These are phyloP conservation scores for Ogataea sp. DNA, from an alignment of 805 yeast genomes.

Conservation along the genomic window DNA sequence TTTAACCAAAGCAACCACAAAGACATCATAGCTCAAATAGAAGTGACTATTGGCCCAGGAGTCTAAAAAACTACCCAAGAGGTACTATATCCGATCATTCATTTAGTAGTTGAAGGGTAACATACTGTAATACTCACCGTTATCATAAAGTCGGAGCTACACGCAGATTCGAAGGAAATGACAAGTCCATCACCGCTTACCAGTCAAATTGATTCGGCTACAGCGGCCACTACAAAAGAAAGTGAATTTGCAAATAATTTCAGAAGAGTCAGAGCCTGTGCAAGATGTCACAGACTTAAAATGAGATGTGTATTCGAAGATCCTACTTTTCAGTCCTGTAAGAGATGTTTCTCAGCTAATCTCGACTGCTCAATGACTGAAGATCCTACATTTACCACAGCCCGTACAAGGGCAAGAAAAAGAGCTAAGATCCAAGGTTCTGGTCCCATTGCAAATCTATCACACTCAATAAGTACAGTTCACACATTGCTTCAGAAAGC, in stretches of 20 bases:
- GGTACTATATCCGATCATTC: too few relatives aligned
- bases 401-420: constrained; percentile 28
- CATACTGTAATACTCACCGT: too few relatives aligned
- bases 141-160: too few relatives aligned
- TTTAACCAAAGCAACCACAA: too few relatives aligned
- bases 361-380: constrained; percentile 40
- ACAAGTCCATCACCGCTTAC: too few relatives aligned
- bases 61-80: too few relatives aligned
- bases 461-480: constrained; percentile 18
- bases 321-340: constrained; percentile 35
- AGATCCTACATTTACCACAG: constrained; percentile 40
- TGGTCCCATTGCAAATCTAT: constrained; percentile 20
- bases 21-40: too few relatives aligned
- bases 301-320: constrained; percentile 45
- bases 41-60: too few relatives aligned
- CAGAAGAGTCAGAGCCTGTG: constrained; percentile 44
- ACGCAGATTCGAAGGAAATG: too few relatives aligned
- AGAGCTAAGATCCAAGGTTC: constrained; percentile 17
- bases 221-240: background rate
- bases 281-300: constrained; percentile 45
- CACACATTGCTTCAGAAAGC: constrained; percentile 14
- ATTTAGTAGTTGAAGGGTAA: too few relatives aligned
- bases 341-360: constrained; percentile 35
- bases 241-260: constrained; percentile 34
- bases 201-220: too few relatives aligned